Evolutionary conservation across 2,329 filamentous ascomycete species (phyloP).

Genomic region (Ceratocystis ficicola): DNA sequence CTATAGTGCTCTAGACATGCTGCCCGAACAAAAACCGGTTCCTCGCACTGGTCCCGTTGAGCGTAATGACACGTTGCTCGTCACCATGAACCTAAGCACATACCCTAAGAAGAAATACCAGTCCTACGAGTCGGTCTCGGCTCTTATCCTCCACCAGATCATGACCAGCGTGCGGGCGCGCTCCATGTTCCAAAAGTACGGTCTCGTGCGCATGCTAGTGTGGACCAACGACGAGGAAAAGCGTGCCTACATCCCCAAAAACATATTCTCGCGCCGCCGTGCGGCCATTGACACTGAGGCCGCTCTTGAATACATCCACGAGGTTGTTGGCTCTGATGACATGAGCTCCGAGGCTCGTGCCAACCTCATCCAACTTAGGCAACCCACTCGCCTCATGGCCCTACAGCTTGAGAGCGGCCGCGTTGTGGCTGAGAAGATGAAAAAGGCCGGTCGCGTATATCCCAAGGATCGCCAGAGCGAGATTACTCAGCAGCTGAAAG

Average conservation of each 20-base stretch:
- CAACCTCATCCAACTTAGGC: slow-evolving; percentile 7
- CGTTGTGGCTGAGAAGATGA: slow-evolving; percentile 34
- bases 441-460: slow-evolving; percentile 31
- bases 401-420: slow-evolving; percentile 38
- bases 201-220: slow-evolving; percentile 65
- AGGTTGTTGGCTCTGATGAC: slow-evolving; percentile 40
- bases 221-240: slow-evolving; percentile 56
- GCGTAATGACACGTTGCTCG: slow-evolving; percentile 61
- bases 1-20: slow-evolving; percentile 37
- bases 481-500: slow-evolving; percentile 24
- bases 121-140: slow-evolving; percentile 44
- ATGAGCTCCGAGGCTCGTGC: slow-evolving; percentile 25
- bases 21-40: slow-evolving; percentile 43
- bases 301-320: slow-evolving; percentile 44
- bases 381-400: slow-evolving; percentile 34
- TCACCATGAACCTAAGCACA: slow-evolving; percentile 54
- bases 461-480: slow-evolving; percentile 36
- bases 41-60: slow-evolving; percentile 34
- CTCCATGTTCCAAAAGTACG: slow-evolving; percentile 58
- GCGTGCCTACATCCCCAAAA: slow-evolving; percentile 46
- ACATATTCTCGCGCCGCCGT: slow-evolving; percentile 43
- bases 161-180: slow-evolving; percentile 46
- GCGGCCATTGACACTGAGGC: slow-evolving; percentile 49
- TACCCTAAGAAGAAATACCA: slow-evolving; percentile 40
- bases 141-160: slow-evolving; percentile 50